These are phyloP conservation scores for Moelleriella libera DNA, from an alignment of 2,329 filamentous ascomycete genomes.

Conservation along the genomic window DNA sequence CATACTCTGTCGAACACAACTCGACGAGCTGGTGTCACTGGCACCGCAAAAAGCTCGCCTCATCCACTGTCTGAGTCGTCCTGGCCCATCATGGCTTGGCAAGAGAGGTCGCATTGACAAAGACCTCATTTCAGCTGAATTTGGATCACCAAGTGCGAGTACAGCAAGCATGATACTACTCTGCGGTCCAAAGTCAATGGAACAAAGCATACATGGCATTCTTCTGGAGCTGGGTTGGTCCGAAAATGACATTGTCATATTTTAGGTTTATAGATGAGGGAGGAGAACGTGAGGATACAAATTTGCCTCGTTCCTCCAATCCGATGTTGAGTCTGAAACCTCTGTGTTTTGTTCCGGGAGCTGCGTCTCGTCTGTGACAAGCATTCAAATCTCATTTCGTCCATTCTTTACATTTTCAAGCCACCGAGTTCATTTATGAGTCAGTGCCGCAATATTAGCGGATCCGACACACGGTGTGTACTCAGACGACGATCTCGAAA, in stretches of 20 bases:
- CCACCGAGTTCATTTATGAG: no score
- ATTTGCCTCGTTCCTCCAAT: no score
- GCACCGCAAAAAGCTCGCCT: constrained; percentile 47
- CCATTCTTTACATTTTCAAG: no score
- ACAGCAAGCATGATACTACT: constrained; percentile 54
- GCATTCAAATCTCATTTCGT: no score
- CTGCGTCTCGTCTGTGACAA: no score
- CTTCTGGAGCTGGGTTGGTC: constrained; percentile 49
- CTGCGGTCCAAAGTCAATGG: constrained; percentile 66
- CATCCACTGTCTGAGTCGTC: constrained; percentile 55
- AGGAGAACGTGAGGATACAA: no score
- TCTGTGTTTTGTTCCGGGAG: no score
- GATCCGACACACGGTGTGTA: no score
- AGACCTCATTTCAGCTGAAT: constrained; percentile 46
- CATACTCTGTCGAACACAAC: constrained; percentile 63
- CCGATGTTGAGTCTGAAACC: no score
- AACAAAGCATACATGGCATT: constrained; percentile 47
- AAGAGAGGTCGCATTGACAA: constrained; percentile 51
- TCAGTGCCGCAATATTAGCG: no score
- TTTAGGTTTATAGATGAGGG: constrained; percentile 4
- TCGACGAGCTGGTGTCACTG: constrained; percentile 46
- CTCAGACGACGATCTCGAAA: no score
- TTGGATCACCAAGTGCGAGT: constrained; percentile 23
- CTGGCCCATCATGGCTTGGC: constrained; percentile 52
- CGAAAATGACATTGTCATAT: constrained; percentile 13